A percentile compares a stretch with the other conserved stretches of the same genome.
Conservation (phyloP, 1,284 basidiomycete genomes). For the Amylostereum areolatum region DNA sequence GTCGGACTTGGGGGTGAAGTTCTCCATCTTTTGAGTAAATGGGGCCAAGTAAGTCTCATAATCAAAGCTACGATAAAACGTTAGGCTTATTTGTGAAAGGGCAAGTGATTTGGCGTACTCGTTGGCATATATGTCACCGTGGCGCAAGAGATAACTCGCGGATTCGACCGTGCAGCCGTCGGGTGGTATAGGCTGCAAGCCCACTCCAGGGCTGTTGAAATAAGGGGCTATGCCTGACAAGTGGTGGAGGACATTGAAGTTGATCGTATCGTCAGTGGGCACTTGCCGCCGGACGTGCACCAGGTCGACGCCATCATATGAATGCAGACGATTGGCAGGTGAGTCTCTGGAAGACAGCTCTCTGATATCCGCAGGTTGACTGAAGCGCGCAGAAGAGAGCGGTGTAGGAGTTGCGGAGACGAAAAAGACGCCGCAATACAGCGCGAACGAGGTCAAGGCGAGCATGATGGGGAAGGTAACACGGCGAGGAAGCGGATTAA, state of each 20-base stretch:
- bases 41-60: conserved; percentile 16
- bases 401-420: too few relatives aligned
- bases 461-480: too few relatives aligned
- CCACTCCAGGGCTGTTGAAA: conserved; percentile 7
- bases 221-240: conserved; percentile 5
- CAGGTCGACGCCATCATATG: background rate
- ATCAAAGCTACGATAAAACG: conserved; percentile 7
- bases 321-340: background rate
- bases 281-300: background rate
- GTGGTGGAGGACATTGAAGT: conserved; percentile 4
- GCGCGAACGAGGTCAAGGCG: too few relatives aligned
- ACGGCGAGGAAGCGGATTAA: too few relatives aligned
- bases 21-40: conserved; percentile 15
- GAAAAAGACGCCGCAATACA: too few relatives aligned
- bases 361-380: too few relatives aligned
- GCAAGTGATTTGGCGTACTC: background rate
- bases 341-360: too few relatives aligned
- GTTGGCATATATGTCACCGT: conserved; percentile 18
- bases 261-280: background rate
- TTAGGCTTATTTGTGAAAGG: too few relatives aligned
- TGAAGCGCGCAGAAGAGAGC: too few relatives aligned
- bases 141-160: conserved; percentile 11
- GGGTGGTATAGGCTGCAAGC: conserved; percentile 1
- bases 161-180: conserved; percentile 1
- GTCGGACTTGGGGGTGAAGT: conserved; percentile 9